Evolutionary conservation across 805 yeast species (phyloP), one percentile per base, ranked within the genome.

Genomic region (Saturnispora gosingensis): DNA sequence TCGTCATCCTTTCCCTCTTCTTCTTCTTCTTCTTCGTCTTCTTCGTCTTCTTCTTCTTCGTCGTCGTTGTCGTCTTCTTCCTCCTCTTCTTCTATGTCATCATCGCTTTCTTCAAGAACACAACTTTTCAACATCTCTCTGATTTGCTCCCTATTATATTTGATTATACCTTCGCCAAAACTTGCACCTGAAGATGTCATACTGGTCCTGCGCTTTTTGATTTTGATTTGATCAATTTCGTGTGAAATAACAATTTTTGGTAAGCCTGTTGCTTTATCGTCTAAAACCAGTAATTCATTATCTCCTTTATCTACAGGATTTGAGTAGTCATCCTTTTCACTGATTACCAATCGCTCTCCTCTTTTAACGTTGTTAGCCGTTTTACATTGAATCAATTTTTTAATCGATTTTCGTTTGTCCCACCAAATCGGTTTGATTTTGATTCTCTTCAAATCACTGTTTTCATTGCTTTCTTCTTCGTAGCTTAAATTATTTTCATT

Each of bases 131-230:
- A 48, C 70, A 66, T 66, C 46, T 64, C 68, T 18, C 67, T 52
- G 20, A 66, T 65, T 52, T 66, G 70, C 30, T 58, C 59, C 32
- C 70, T 54, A 49, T 60, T 65, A 51, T 62, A 66, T 53, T 65
- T 66, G 42, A 66, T 64, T 24, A 66, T 66, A 5, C 70, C 70
- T 50, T 66, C 70, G 18, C 70, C 70, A 52, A 66, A 66, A 13
- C 69, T 66, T 16, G 62, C 61, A 27, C 70, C 70, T 1, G 68
- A 63, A 2, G 70, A 66, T n/a, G 70, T 66, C 42, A 66, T 64
- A 4, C 68, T 64, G 0, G 69, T 62, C 5, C 47, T 47, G 16
- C 58, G 34, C 34, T 30, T 51, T 5, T 43, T 35, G 4, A 10
- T 40, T 10, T 46, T 34, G 5, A 18, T 11, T 11, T 20, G 9